Percentiles rank a stretch among this genome's conserved stretches.
phyloP scores from a whole-genome alignment of 805 yeast species.

The Spathaspora hagerdaliae region DNA sequence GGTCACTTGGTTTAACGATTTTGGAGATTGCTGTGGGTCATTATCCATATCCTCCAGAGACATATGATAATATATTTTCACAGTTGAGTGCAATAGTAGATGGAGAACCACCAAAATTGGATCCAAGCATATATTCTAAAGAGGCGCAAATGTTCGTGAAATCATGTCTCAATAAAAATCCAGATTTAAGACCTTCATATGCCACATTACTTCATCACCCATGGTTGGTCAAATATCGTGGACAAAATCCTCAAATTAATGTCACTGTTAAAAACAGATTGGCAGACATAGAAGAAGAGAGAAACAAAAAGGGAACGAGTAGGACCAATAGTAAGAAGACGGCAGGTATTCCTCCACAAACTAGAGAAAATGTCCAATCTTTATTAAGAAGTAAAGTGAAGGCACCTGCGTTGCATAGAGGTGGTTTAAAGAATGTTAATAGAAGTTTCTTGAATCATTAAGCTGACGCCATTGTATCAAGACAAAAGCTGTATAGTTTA shows the following conservation, averaged over 20 bases:
- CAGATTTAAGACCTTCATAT: slow-evolving; percentile 79
- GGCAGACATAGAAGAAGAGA: slow-evolving; percentile 10
- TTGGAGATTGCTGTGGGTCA: slow-evolving; percentile 86
- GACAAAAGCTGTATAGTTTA: too few relatives aligned
- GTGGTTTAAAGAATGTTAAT: slow-evolving; percentile 26
- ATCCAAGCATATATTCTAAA: slow-evolving; percentile 56
- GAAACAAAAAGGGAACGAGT: background rate
- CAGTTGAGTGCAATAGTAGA: slow-evolving; percentile 96
- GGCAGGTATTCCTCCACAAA: slow-evolving; percentile 5
- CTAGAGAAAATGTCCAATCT: slow-evolving; percentile 33
- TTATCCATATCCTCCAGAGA: slow-evolving; percentile 96
- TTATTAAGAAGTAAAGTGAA: slow-evolving; percentile 36
- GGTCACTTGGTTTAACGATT: slow-evolving; percentile 91
- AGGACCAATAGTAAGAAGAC: background rate
- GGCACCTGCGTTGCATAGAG: slow-evolving; percentile 43
- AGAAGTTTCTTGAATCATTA: slow-evolving; percentile 9
- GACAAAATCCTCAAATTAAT: slow-evolving; percentile 28
- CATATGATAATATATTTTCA: slow-evolving; percentile 83
- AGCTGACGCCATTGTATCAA: too few relatives aligned
- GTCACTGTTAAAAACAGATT: slow-evolving; percentile 21
- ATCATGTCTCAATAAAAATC: slow-evolving; percentile 73
- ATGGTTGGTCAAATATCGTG: slow-evolving; percentile 63
- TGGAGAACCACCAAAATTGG: slow-evolving; percentile 87
- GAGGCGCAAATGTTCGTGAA: slow-evolving; percentile 81
- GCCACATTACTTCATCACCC: slow-evolving; percentile 72